These are phyloP conservation scores for Geotrichum candidum DNA, from an alignment of 1,139 yeast species.

Conservation along the genomic window DNA sequence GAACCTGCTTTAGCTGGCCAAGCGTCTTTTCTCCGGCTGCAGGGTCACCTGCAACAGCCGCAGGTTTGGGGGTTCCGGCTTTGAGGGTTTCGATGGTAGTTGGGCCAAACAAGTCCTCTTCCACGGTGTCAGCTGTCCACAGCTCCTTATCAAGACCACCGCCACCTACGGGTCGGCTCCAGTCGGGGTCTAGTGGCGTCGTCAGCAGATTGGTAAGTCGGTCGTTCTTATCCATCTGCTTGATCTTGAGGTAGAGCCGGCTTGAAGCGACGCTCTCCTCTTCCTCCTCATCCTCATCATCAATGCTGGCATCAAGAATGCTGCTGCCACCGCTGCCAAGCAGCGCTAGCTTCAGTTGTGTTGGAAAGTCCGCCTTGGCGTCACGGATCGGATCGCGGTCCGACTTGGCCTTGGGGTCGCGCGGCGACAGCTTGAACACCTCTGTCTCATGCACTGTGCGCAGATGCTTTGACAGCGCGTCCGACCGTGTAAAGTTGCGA, in stretches of 20 bases:
- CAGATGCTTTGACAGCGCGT: slow-evolving; percentile 59
- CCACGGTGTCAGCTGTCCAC: slow-evolving; percentile 10
- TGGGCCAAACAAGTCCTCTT: slow-evolving; percentile 15
- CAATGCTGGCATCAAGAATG: neutral
- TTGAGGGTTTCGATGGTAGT: slow-evolving; percentile 10
- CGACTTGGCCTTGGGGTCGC: slow-evolving; percentile 12
- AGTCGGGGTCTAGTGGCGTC: slow-evolving; percentile 10
- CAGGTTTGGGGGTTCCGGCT: neutral
- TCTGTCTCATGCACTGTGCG: slow-evolving; percentile 54
- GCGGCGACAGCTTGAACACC: slow-evolving; percentile 11
- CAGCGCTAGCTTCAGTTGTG: slow-evolving; percentile 11
- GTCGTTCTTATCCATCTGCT: slow-evolving; percentile 24
- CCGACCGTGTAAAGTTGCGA: slow-evolving; percentile 52
- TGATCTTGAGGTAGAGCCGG: slow-evolving; percentile 18
- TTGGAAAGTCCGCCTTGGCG: slow-evolving; percentile 12
- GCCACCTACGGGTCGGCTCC: slow-evolving; percentile 17
- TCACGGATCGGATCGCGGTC: slow-evolving; percentile 15
- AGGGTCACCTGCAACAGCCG: neutral
- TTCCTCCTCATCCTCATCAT: slow-evolving; percentile 14
- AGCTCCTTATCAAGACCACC: slow-evolving; percentile 9
- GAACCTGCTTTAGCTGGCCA: slow-evolving; percentile 22
- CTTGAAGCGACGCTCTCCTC: neutral
- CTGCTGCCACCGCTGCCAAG: neutral
- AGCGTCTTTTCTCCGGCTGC: slow-evolving; percentile 4
- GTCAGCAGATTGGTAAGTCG: slow-evolving; percentile 5